Conservation (phyloP, 148 eudicot genomes). For the Fagopyrum homotropicum region DNA sequence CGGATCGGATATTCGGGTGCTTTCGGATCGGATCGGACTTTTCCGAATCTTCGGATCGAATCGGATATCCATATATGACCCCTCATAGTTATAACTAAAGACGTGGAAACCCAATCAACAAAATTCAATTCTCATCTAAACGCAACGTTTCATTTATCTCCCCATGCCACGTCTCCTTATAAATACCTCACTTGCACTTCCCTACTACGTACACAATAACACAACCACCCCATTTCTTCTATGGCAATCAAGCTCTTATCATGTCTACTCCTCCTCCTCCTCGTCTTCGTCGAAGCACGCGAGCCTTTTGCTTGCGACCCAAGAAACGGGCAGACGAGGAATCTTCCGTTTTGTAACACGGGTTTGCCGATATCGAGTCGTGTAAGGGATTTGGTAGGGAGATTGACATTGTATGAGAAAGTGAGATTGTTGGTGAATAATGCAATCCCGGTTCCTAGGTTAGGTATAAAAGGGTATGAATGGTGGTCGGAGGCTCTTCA, state of each 20-base stretch:
- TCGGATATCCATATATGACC: no score
- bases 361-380: conserved; percentile 38
- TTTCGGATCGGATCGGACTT: no score
- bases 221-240: neutral
- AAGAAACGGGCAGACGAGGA: conserved; percentile 28
- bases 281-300: conserved; percentile 14
- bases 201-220: neutral
- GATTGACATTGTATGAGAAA: conserved; percentile 71
- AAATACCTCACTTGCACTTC: conserved; percentile 12
- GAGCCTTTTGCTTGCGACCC: conserved; percentile 80
- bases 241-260: conserved; percentile 4
- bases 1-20: no score
- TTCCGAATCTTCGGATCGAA: no score
- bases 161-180: neutral
- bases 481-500: conserved; percentile 99
- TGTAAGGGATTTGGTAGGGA: conserved; percentile 59
- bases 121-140: neutral
- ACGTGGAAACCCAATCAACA: conserved; percentile 14
- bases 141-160: neutral
- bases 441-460: conserved; percentile 62
- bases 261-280: neutral
- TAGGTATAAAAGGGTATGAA: conserved; percentile 68
- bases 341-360: conserved; percentile 52
- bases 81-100: neutral
- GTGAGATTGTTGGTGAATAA: conserved; percentile 56